phyloP scores from a whole-genome alignment of 202 grass and related monocot genomes.

The Musa balbisiana region DNA sequence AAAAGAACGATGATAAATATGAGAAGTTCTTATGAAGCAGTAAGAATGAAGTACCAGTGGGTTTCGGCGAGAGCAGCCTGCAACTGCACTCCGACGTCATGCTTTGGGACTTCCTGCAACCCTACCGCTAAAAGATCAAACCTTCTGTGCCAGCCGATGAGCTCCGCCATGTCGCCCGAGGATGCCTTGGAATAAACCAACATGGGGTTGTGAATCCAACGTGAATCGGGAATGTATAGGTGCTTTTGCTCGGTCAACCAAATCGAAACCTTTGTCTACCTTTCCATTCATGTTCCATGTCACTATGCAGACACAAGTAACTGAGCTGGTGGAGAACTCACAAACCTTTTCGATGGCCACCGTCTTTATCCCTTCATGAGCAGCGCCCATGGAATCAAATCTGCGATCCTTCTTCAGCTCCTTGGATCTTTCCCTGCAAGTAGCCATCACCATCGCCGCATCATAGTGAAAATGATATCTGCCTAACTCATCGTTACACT shows the following conservation, averaged over 20 bases:
- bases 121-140: conserved; percentile 50
- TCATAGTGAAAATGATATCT: neutral
- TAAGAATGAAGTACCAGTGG: conserved; percentile 23
- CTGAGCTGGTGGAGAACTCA: conserved; percentile 32
- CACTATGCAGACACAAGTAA: conserved; percentile 44
- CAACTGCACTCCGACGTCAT: conserved; percentile 29
- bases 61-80: conserved; percentile 44
- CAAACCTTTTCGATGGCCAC: conserved; percentile 41
- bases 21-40: too few species aligned
- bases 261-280: conserved; percentile 15
- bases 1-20: too few species aligned
- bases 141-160: conserved; percentile 35
- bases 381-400: conserved; percentile 10
- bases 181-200: conserved; percentile 25
- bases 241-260: too few species aligned
- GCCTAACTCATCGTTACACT: too few species aligned
- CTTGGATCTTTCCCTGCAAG: neutral
- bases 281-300: conserved; percentile 76
- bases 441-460: neutral
- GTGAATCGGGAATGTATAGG: neutral
- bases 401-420: neutral
- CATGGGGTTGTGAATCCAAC: neutral
- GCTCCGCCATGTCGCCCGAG: conserved; percentile 31
- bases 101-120: conserved; percentile 52
- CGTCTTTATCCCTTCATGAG: conserved; percentile 58